Conservation (phyloP, 2,329 filamentous ascomycete species). For the Chaetothyriales sp. region DNA sequence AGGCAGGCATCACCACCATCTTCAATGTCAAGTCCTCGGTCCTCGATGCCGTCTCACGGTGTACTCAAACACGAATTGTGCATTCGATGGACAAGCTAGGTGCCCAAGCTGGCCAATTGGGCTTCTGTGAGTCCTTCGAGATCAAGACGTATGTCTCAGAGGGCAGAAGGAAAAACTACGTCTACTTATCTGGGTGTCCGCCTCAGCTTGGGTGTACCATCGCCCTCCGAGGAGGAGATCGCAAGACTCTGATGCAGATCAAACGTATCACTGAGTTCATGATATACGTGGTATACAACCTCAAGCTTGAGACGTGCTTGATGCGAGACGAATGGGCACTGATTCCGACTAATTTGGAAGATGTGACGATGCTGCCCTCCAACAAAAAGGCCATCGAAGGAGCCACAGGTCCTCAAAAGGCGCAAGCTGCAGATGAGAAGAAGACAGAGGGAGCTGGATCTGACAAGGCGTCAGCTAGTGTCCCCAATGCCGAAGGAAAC, state of each 20-base stretch:
- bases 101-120: slow-evolving; percentile 57
- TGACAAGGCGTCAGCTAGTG: not conserved
- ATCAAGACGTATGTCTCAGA: slow-evolving; percentile 88
- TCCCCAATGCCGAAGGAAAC: slow-evolving; percentile 10
- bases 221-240: slow-evolving; percentile 67
- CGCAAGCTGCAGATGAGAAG: not conserved
- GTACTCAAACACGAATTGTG: slow-evolving; percentile 80
- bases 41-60: slow-evolving; percentile 83
- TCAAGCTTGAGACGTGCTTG: slow-evolving; percentile 86
- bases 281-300: slow-evolving; percentile 96
- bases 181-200: slow-evolving; percentile 81
- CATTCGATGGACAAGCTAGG: slow-evolving; percentile 90
- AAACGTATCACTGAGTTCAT: slow-evolving; percentile 96
- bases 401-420: slow-evolving; percentile 6
- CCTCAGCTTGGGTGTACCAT: slow-evolving; percentile 91
- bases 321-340: slow-evolving; percentile 86
- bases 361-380: not conserved
- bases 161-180: slow-evolving; percentile 80
- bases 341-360: slow-evolving; percentile 39
- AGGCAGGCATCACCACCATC: slow-evolving; percentile 79
- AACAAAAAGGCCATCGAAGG: slow-evolving; percentile 4
- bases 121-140: slow-evolving; percentile 73
- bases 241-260: slow-evolving; percentile 55
- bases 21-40: slow-evolving; percentile 96
- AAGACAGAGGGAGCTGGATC: not conserved